These are phyloP conservation scores for Aspergillus leporis DNA, from an alignment of 495 filamentous ascomycete genomes.

Conservation along the genomic window DNA sequence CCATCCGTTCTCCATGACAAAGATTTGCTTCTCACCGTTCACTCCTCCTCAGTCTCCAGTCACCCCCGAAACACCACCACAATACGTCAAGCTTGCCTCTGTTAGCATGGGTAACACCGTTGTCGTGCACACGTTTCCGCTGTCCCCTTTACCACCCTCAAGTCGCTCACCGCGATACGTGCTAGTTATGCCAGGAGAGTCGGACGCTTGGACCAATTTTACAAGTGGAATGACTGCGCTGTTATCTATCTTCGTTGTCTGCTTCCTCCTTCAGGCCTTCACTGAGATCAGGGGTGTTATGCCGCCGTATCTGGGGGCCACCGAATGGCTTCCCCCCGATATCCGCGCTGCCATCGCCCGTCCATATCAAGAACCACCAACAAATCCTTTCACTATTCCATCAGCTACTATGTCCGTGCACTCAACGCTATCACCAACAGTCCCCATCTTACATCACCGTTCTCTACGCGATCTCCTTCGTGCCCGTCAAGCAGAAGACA, in stretches of 20 bases:
- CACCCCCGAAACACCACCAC: constrained; percentile 46
- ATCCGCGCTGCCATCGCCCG: constrained; percentile 29
- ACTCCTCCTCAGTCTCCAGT: constrained; percentile 53
- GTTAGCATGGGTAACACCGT: constrained; percentile 83
- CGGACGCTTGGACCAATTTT: constrained; percentile 47
- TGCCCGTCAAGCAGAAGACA: constrained; percentile 10
- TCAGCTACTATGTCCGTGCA: neutral
- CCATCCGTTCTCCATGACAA: constrained; percentile 84
- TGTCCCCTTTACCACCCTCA: constrained; percentile 54
- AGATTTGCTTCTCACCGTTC: constrained; percentile 76
- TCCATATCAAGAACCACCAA: constrained; percentile 13
- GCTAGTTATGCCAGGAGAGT: constrained; percentile 55
- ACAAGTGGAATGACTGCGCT: constrained; percentile 51
- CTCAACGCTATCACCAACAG: neutral
- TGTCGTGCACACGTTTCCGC: constrained; percentile 79
- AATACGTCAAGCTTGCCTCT: constrained; percentile 79
- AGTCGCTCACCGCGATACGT: constrained; percentile 65
- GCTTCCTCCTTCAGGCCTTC: constrained; percentile 64
- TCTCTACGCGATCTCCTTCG: constrained; percentile 20
- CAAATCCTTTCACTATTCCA: neutral
- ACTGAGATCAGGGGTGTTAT: constrained; percentile 65
- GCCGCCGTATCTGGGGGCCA: constrained; percentile 56
- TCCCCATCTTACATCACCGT: neutral
- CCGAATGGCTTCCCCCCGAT: constrained; percentile 42
- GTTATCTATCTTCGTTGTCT: constrained; percentile 54